Percentiles rank a stretch among this genome's conserved stretches.
Evolutionary conservation across 164 flowering plant species (phyloP).

Genomic region (Houttuynia cordata): DNA sequence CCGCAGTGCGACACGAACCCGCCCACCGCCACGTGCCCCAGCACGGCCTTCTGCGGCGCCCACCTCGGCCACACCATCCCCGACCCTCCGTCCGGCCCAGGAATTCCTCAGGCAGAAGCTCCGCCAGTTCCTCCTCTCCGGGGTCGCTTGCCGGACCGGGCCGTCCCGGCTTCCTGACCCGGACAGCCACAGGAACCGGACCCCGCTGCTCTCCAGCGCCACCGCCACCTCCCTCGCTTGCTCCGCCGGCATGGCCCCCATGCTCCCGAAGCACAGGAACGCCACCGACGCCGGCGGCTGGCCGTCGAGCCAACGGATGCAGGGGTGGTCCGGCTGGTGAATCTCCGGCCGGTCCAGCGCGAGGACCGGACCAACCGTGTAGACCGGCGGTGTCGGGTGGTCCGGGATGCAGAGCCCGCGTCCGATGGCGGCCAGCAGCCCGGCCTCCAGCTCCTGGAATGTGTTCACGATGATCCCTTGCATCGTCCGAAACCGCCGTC

Average conservation of each 20-base stretch:
- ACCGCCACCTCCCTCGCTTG: conserved; percentile 23
- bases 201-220: conserved; percentile 26
- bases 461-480: conserved; percentile 33
- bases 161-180: neutral
- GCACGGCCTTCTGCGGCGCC: conserved; percentile 8
- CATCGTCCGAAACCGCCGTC: conserved; percentile 8
- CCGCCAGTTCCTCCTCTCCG: neutral
- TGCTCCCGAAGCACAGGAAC: conserved; percentile 31
- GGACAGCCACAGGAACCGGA: conserved; percentile 32
- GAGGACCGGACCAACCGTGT: conserved; percentile 26
- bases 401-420: conserved; percentile 1
- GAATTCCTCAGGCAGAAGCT: conserved; percentile 8
- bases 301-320: conserved; percentile 23
- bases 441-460: conserved; percentile 17
- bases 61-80: conserved; percentile 4
- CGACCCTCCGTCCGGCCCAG: conserved; percentile 1
- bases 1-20: conserved; percentile 7
- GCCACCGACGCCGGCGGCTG: conserved; percentile 25
- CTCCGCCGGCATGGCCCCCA: conserved; percentile 13
- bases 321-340: neutral
- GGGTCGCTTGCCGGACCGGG: neutral
- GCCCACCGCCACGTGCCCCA: conserved; percentile 1
- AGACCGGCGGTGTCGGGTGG: conserved; percentile 16
- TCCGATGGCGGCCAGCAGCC: neutral
- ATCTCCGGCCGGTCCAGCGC: neutral